Evolutionary conservation across 192 early-diverging fungal species (phyloP), one percentile per base, ranked within the genome.

Genomic region (Paraglomus brasilianum): DNA sequence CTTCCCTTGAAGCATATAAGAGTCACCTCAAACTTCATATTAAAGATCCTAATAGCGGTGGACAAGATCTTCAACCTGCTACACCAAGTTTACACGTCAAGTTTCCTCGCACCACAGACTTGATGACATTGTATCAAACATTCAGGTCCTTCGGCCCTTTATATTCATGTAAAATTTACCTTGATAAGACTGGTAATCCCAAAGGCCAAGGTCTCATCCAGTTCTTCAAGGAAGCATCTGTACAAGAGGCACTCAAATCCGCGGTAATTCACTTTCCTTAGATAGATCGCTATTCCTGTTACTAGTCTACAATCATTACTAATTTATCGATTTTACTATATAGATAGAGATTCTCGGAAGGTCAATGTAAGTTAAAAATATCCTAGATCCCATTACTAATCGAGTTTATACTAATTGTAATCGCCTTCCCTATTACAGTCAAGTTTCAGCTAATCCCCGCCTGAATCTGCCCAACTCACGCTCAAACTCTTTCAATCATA

Each of bases 141-240:
- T 82, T 82, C 56, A 70, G 78, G n/a, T 65, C 73, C 5, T 82
- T 65, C 71, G 80, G 80, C 21, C 75, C 80, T 24, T 70, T 82
- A 47, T 61, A 64, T 46, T 74, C 65, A 11, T 24, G 67, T 10
- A 58, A 71, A 14, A 60, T 77, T 36, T 62, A 75, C 51, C 19
- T 6, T 17, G 46, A 69, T 22, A 17, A 11, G 53, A 6, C 53
- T 53, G 43, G 45, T 58, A 43, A 53, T n/a, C 70, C 72, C 56
- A 72, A 58, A 56, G 74, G 75, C 3, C 56, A 24, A 39, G 80
- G 75, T 45, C 45, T 77, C 14, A 52, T 82, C 38, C 78, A 79
- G 45, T 82, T 66, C 55, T 79, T 79, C 56, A 65, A 44, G 15
- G 39, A 66, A 21, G 58, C 67, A 11, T 49, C 77, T 60, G 74